Percentiles rank a stretch among this genome's conserved stretches.
phyloP scores from a whole-genome alignment of 2,329 filamentous ascomycete genomes.

The Gnomoniopsis smithogilvyi region DNA sequence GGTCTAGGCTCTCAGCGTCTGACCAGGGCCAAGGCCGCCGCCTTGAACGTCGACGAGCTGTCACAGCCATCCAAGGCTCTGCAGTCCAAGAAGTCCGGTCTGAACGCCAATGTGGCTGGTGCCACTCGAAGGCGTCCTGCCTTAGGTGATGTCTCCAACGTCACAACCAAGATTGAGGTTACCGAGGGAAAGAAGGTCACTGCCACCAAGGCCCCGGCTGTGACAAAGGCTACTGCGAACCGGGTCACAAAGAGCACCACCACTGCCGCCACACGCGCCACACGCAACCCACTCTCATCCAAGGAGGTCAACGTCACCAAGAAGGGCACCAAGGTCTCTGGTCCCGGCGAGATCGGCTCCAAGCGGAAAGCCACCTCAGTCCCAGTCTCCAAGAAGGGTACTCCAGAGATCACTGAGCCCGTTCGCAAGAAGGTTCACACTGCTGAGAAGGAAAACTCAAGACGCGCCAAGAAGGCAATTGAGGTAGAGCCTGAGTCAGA shows the following conservation, averaged over 20 bases:
- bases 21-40: slow-evolving; percentile 88
- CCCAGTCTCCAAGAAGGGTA: slow-evolving; percentile 58
- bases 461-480: slow-evolving; percentile 27
- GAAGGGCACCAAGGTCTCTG: slow-evolving; percentile 51
- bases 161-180: slow-evolving; percentile 72
- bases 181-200: slow-evolving; percentile 71
- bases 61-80: slow-evolving; percentile 57
- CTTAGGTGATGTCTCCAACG: slow-evolving; percentile 93
- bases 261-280: slow-evolving; percentile 57
- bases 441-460: slow-evolving; percentile 49
- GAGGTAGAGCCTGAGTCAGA: slow-evolving; percentile 25
- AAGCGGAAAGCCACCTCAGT: slow-evolving; percentile 65
- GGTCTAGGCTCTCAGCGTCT: slow-evolving; percentile 64
- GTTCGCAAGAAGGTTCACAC: slow-evolving; percentile 62
- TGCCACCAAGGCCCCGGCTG: slow-evolving; percentile 61
- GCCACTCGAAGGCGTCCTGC: slow-evolving; percentile 69
- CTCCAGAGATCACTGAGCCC: slow-evolving; percentile 64
- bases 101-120: slow-evolving; percentile 44
- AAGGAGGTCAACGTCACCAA: slow-evolving; percentile 53
- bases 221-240: slow-evolving; percentile 78
- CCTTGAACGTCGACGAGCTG: slow-evolving; percentile 61
- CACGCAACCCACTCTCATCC: slow-evolving; percentile 42
- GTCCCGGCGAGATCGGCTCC: slow-evolving; percentile 17
- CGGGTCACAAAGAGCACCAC: slow-evolving; percentile 69
- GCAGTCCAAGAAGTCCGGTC: slow-evolving; percentile 66